phyloP scores from a whole-genome alignment of 805 yeast species.

The Yamadazyma nakazawae region DNA sequence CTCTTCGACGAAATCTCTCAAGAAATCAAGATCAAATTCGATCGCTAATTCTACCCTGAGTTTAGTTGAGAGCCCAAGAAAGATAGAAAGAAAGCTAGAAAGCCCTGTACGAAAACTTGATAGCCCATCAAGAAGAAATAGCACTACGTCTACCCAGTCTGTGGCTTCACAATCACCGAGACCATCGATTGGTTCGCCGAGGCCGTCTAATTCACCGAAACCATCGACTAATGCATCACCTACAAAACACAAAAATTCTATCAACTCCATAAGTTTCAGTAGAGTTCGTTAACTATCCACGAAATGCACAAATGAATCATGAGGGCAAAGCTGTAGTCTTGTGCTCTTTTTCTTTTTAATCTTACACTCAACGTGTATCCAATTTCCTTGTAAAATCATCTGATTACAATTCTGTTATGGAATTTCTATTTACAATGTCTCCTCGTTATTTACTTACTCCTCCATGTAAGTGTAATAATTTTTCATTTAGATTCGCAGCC shows the following conservation, averaged over 20 bases:
- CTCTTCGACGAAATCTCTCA: conserved; percentile 13
- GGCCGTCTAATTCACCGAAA: background rate
- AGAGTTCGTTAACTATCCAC: conserved; percentile 9
- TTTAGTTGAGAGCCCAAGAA: background rate
- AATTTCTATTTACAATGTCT: no score
- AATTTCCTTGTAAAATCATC: no score
- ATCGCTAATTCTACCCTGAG: background rate
- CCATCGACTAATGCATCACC: conserved; percentile 9
- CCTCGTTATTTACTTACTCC: no score
- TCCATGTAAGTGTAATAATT: background rate
- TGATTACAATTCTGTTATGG: background rate
- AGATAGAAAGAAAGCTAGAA: background rate
- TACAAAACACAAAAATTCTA: conserved; percentile 13
- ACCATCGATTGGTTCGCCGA: background rate
- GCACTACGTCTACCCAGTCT: background rate
- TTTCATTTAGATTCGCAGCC: background rate
- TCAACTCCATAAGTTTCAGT: conserved; percentile 15
- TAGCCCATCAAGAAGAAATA: background rate
- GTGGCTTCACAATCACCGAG: background rate
- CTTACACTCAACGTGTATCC: no score
- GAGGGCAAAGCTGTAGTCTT: background rate
- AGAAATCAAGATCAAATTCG: conserved; percentile 5
- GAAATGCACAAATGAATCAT: background rate
- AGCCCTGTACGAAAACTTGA: background rate
- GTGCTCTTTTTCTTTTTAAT: no score